A percentile compares a stretch with the other conserved stretches of the same genome.
Conservation (phyloP, 257 asterid species). For the Phtheirospermum japonicum region DNA sequence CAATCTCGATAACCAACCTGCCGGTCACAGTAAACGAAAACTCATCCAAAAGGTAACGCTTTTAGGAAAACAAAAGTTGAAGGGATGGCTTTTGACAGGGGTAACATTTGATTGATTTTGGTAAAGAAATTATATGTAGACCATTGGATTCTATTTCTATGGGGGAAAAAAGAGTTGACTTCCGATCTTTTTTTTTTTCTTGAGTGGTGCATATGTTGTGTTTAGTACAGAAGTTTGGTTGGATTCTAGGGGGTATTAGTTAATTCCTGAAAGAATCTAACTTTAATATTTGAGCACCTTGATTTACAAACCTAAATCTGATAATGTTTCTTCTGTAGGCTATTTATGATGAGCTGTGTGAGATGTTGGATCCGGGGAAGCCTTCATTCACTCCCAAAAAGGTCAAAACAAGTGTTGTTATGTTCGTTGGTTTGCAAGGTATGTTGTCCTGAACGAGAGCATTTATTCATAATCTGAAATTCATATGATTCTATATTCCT, state of each 20-base stretch:
- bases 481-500: too few relatives aligned
- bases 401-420: slow-evolving; percentile 79
- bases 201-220: too few relatives aligned
- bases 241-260: too few relatives aligned
- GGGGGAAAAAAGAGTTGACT: too few relatives aligned
- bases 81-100: too few relatives aligned
- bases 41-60: slow-evolving; percentile 58
- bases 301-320: slow-evolving; percentile 7
- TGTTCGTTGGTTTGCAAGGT: slow-evolving; percentile 99
- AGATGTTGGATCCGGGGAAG: slow-evolving; percentile 95
- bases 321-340: slow-evolving; percentile 47
- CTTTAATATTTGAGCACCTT: not conserved
- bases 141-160: too few relatives aligned
- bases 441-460: slow-evolving; percentile 14
- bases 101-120: slow-evolving; percentile 12
- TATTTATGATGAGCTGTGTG: slow-evolving; percentile 82
- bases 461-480: too few relatives aligned
- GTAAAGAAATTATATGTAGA: too few relatives aligned
- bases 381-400: slow-evolving; percentile 84
- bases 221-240: too few relatives aligned
- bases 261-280: too few relatives aligned
- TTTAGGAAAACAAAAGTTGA: too few relatives aligned
- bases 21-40: slow-evolving; percentile 77
- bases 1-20: slow-evolving; percentile 79
- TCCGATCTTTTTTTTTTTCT: too few relatives aligned